Conservation (phyloP, 805 yeast species). For the Saturnispora hagleri region DNA sequence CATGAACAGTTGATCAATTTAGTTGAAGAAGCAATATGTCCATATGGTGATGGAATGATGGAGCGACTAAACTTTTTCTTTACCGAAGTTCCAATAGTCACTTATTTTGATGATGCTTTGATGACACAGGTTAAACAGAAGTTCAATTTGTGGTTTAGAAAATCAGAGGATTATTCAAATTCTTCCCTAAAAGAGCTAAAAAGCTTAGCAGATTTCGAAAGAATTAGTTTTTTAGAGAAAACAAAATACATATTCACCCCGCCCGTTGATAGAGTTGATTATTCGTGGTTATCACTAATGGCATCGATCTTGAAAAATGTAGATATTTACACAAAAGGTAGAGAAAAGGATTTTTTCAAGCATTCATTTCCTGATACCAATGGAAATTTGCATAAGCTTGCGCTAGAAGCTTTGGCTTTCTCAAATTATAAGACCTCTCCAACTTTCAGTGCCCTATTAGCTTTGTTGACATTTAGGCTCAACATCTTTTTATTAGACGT, state of each 20-base stretch:
- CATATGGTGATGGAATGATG: conserved; percentile 13
- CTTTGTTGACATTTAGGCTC: conserved; percentile 1
- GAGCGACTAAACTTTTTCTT: conserved; percentile 17
- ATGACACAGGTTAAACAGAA: conserved; percentile 5
- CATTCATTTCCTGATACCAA: not conserved
- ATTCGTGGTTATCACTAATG: conserved; percentile 16
- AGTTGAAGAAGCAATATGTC: conserved; percentile 1
- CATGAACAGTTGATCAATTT: conserved; percentile 2
- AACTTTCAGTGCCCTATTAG: not conserved
- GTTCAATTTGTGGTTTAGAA: conserved; percentile 11
- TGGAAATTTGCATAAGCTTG: not conserved
- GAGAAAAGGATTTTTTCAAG: not conserved
- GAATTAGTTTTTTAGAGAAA: not conserved
- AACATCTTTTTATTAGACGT: not conserved
- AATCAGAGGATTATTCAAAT: not conserved
- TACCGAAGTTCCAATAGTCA: conserved; percentile 11
- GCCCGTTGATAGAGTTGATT: conserved; percentile 11
- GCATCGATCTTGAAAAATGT: conserved; percentile 11
- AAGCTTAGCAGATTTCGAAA: not conserved
- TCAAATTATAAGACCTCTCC: not conserved
- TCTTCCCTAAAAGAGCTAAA: not conserved
- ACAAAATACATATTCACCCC: conserved; percentile 3
- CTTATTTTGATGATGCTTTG: conserved; percentile 13
- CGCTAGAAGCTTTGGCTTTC: not conserved
- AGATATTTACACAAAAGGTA: conserved; percentile 6